Percentiles rank a stretch among this genome's conserved stretches.
Evolutionary conservation across 805 yeast genomes (phyloP).

Genomic region (Ogataea pini): DNA sequence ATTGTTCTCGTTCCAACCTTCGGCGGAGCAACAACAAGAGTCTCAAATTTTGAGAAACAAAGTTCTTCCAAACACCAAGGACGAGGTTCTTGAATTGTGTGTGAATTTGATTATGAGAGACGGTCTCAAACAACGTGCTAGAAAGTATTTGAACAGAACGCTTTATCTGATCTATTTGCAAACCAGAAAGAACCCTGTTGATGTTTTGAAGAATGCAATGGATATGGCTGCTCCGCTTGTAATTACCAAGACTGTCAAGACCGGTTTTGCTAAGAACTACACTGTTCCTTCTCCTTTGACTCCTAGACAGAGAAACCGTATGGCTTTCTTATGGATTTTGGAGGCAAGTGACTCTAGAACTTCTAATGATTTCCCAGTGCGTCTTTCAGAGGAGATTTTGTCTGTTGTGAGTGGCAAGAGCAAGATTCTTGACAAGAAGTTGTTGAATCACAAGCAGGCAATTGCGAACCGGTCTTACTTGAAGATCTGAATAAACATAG

Average conservation of each 20-base stretch:
- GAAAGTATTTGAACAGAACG: slow-evolving; percentile 70
- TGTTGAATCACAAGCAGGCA: slow-evolving; percentile 81
- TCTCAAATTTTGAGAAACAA: slow-evolving; percentile 47
- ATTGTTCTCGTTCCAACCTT: slow-evolving; percentile 51
- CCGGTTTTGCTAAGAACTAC: slow-evolving; percentile 82
- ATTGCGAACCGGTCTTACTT: slow-evolving; percentile 79
- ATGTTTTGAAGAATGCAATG: slow-evolving; percentile 67
- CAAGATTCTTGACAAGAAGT: slow-evolving; percentile 80
- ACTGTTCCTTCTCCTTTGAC: slow-evolving; percentile 82
- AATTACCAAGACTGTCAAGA: slow-evolving; percentile 70
- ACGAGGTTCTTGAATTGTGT: slow-evolving; percentile 74
- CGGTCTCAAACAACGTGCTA: slow-evolving; percentile 84
- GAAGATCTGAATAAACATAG: slow-evolving; percentile 24
- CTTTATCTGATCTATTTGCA: slow-evolving; percentile 75
- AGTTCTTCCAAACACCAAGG: slow-evolving; percentile 61
- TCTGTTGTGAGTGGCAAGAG: slow-evolving; percentile 77
- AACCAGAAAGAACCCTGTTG: slow-evolving; percentile 77
- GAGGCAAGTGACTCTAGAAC: slow-evolving; percentile 81
- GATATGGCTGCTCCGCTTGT: slow-evolving; percentile 86
- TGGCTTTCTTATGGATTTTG: slow-evolving; percentile 87
- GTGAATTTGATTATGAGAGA: slow-evolving; percentile 89
- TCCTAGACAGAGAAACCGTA: slow-evolving; percentile 78
- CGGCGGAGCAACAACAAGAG: slow-evolving; percentile 64
- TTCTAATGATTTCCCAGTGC: slow-evolving; percentile 78
- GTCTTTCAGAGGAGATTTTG: slow-evolving; percentile 87